phyloP scores from a whole-genome alignment of 352 stramenopile species.

The Pythium aquatile region DNA sequence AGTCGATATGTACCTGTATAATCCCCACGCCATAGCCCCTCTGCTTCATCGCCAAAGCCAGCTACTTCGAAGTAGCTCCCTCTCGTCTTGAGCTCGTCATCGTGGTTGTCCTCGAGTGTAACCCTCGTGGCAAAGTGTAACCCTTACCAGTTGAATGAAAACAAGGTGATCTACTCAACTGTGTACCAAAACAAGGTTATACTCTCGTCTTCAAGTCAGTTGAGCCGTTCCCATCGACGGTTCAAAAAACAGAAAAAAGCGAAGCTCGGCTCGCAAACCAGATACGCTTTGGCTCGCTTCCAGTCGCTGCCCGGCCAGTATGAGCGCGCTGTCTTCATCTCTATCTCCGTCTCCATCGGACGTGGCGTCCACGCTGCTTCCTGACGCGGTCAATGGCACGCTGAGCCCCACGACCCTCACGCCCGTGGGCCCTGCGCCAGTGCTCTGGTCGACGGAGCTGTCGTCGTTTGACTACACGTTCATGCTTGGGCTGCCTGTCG shows the following conservation, averaged over 20 bases:
- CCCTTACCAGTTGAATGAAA: background rate
- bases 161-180: background rate
- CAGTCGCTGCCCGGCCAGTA: background rate
- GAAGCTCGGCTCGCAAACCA: background rate
- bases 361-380: background rate
- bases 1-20: slow-evolving; percentile 3
- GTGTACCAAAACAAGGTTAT: slow-evolving; percentile 14
- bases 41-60: too few relatives aligned
- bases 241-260: slow-evolving; percentile 1
- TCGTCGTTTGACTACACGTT: slow-evolving; percentile 56
- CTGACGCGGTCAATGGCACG: background rate
- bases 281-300: background rate
- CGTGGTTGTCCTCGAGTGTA: background rate
- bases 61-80: background rate
- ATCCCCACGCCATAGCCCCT: background rate
- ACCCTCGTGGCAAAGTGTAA: background rate
- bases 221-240: background rate
- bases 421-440: slow-evolving; percentile 2
- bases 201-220: background rate
- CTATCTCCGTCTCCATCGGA: background rate
- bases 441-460: slow-evolving; percentile 66
- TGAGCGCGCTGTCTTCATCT: slow-evolving; percentile 2
- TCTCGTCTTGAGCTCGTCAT: background rate
- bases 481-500: slow-evolving; percentile 62
- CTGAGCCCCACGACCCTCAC: slow-evolving; percentile 1